These are phyloP conservation scores for Candida neerlandica DNA, from an alignment of 1,139 yeast genomes.

Conservation along the genomic window DNA sequence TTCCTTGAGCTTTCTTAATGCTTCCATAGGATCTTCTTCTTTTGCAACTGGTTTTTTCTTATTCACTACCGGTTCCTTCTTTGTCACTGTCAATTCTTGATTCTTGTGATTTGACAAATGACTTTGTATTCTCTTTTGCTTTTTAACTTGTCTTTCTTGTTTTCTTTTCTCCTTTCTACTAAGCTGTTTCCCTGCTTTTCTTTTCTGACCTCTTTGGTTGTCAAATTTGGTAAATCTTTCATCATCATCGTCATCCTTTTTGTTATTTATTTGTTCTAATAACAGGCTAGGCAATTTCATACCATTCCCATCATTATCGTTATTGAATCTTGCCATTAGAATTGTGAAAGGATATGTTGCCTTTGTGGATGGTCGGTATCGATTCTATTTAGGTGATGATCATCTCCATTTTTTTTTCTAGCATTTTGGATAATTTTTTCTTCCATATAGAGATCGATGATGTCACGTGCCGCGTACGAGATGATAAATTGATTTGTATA, in stretches of 20 bases:
- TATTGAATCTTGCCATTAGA: slow-evolving; percentile 12
- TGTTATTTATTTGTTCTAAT: slow-evolving; percentile 61
- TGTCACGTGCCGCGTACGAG: not conserved
- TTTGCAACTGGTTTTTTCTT: slow-evolving; percentile 13
- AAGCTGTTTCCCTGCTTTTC: slow-evolving; percentile 24
- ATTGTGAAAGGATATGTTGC: not conserved
- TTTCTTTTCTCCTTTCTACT: slow-evolving; percentile 62
- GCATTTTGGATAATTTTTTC: not conserved
- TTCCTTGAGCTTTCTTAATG: slow-evolving; percentile 25
- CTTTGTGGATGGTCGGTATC: not conserved
- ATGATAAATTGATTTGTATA: not conserved
- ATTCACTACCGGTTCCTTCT: slow-evolving; percentile 10
- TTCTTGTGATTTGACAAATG: not conserved
- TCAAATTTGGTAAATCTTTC: slow-evolving; percentile 26
- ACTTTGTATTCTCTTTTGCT: slow-evolving; percentile 33
- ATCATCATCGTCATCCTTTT: slow-evolving; percentile 36
- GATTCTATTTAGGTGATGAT: not conserved
- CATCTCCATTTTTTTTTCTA: slow-evolving; percentile 2
- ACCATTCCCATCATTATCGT: slow-evolving; percentile 36
- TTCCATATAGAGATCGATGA: not conserved
- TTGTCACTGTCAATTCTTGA: slow-evolving; percentile 1
- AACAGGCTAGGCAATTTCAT: slow-evolving; percentile 69
- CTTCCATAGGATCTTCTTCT: slow-evolving; percentile 27
- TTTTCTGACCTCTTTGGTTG: slow-evolving; percentile 20
- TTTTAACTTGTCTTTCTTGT: slow-evolving; percentile 55